Base-by-base conservation (phyloP, 345 rosid genomes). In the Noccaea caerulescens region DNA sequence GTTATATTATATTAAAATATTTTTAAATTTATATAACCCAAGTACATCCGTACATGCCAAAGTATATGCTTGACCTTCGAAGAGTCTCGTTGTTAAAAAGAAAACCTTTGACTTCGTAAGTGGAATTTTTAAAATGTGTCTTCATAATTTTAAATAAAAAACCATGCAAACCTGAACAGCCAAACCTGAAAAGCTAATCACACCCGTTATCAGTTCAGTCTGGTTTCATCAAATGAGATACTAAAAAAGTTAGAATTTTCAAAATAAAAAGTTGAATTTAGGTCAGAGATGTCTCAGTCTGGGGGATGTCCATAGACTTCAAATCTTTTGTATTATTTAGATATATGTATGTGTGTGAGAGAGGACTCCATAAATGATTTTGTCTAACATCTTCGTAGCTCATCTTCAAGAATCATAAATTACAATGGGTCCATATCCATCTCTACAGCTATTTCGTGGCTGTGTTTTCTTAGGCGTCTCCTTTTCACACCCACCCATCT, bases 361-460 rank as follows among this genome's bases (percentile, higher is more conserved):
- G 58, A 54, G 39, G 47, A 69, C n/a, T 76, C 60, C 60, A 69
- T 76, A 69, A 75, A 68, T 75, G 66, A 68, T 61, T 45, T 61
- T 61, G 69, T 54, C 65, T 46, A 46, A 54, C 44, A 38, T 39
- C 20, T 59, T 61, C 32, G 34, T 68, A 23, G 55, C 18, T 68
- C 49, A 37, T 52, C 33, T 59, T 71, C 59, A 49, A 37, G 39
- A 51, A 23, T 71, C 68, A 71, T 71, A 71, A 71, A 71, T 71
- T 71, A 25, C 1, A 5, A 50, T 68, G 79, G 79, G 79, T 63
- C 79, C 75, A 75, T 69, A 39, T 63, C 37, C 44, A 23, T 43
- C 45, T 69, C 75, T 38, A 69, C 79, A 76, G 75, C 79, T 69
- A 76, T 69, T 56, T 55, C 70, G 56, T 69, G 75, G 71, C 75